These are phyloP conservation scores for Pterocarpus santalinus DNA, from an alignment of 306 rosid genomes.

Conservation along the genomic window DNA sequence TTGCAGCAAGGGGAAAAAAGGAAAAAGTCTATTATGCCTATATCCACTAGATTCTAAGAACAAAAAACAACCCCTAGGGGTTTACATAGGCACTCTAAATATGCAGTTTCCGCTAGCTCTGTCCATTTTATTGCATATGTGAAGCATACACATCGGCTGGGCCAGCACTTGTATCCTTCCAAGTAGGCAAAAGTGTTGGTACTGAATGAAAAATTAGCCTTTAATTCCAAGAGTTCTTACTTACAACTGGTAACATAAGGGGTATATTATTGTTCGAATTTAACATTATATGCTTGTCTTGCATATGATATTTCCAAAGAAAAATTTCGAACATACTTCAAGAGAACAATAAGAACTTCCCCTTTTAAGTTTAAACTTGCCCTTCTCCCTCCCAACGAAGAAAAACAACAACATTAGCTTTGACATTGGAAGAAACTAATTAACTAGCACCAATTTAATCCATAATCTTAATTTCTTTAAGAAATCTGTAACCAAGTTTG, in stretches of 20 bases:
- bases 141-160: conserved; percentile 41
- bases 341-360: background rate
- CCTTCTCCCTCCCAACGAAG: background rate
- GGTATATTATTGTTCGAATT: conserved; percentile 18
- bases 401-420: background rate
- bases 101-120: conserved; percentile 39
- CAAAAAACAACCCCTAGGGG: conserved; percentile 51
- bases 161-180: conserved; percentile 49
- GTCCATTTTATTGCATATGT: conserved; percentile 42
- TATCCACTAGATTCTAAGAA: conserved; percentile 51
- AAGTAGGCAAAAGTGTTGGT: conserved; percentile 50
- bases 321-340: background rate
- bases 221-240: conserved; percentile 10
- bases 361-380: background rate
- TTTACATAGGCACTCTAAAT: conserved; percentile 33
- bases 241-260: conserved; percentile 19
- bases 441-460: background rate
- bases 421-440: conserved; percentile 15
- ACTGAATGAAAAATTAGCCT: conserved; percentile 41
- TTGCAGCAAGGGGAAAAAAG: conserved; percentile 38
- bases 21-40: conserved; percentile 48
- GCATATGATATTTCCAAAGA: conserved; percentile 21
- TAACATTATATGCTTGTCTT: conserved; percentile 23
- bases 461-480: background rate
- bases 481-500: background rate